Base-by-base conservation (phyloP, 345 rosid species). In the Sonneratia alba region DNA sequence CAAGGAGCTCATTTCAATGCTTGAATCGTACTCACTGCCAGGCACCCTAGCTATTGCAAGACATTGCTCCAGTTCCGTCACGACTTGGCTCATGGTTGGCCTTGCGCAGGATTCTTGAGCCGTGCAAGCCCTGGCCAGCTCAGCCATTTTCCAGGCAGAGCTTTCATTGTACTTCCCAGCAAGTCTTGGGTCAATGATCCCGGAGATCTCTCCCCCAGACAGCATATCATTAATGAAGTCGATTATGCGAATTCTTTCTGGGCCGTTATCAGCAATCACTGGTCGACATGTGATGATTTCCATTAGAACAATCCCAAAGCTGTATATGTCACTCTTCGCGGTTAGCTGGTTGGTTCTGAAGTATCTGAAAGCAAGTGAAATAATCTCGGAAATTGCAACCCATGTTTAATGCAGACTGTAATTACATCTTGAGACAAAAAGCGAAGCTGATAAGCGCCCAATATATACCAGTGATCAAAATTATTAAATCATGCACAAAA, bases 271-370 rank as follows among this genome's bases (percentile, higher is more conserved):
- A 19, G 67, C 78, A 24, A 84, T 70, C 42, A 82, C 87, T 0
- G 83, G 77, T 24, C 55, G 76, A 70, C 86, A 83, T 3, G 89
- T 86, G 45, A 86, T 80, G 68, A 86, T 63, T 81, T 86, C 88
- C 18, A 88, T 72, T 0, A 88, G 77, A 40, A 86, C 78, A 59
- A 88, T 82, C 10, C 45, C 45, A 42, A 42, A 42, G 10, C 45
- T 42, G 3, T 42, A 42, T 42, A 42, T 9, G 45, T 87, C 89
- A 48, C 85, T 88, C 66, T 82, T 87, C 80, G 78, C 77, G 0
- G 80, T 82, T 15, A 88, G 62, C 74, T 9, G 24, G 14, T 22
- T 61, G 65, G 65, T 61, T 24, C 65, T 24, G 65, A 61, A 61
- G 36, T 27, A 61, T 61, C 65, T 61, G 65, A 24, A 61, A 27